Percentiles rank a stretch among this genome's conserved stretches.
Conservation (phyloP, 148 eudicot species). For the Chenopodium quinoa region DNA sequence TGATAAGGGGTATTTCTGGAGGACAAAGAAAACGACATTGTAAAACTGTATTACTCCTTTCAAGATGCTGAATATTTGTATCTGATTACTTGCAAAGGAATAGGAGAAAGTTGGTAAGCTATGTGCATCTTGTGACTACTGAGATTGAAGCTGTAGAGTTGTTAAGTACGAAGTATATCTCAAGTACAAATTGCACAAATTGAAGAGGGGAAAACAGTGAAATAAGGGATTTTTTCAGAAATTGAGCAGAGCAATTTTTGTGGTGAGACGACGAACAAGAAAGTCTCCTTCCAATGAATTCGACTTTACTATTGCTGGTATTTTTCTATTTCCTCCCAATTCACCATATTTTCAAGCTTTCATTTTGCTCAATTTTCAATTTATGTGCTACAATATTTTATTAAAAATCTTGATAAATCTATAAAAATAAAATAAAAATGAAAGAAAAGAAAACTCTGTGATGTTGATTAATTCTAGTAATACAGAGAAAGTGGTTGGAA, state of each 20-base stretch:
- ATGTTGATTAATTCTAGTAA: neutral
- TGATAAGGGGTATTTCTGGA: too few species aligned
- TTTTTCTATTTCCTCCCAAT: neutral
- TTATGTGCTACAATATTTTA: neutral
- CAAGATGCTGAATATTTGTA: too few species aligned
- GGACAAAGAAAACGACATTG: too few species aligned
- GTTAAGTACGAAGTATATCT: too few species aligned
- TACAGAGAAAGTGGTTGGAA: neutral
- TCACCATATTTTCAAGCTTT: neutral
- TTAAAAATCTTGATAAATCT: neutral
- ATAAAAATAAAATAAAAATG: neutral
- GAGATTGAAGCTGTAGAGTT: too few species aligned
- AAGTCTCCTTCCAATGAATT: conserved; percentile 13
- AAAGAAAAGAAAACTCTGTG: neutral
- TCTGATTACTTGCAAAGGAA: too few species aligned
- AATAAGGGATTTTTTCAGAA: neutral
- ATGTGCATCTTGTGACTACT: too few species aligned
- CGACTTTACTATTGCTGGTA: conserved; percentile 12
- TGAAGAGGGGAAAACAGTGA: neutral
- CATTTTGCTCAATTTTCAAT: neutral
- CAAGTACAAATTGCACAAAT: neutral
- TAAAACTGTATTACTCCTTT: too few species aligned
- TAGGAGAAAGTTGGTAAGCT: too few species aligned
- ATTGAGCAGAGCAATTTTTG: neutral
- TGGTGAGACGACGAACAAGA: conserved; percentile 9